phyloP scores from a whole-genome alignment of 345 rosid genomes.

The Camelina sativa region DNA sequence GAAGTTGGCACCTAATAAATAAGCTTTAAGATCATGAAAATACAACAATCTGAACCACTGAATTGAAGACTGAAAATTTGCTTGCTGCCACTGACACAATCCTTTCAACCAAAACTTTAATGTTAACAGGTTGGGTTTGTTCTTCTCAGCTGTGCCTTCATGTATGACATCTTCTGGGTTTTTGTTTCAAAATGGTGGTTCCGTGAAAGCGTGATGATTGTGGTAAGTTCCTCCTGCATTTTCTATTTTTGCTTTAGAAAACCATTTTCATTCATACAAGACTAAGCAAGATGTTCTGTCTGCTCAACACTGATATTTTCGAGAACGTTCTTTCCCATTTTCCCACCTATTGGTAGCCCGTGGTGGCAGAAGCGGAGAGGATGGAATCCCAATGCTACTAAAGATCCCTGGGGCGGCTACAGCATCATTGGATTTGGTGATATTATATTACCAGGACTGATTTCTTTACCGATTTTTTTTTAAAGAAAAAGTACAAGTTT shows the following conservation, averaged over 20 bases:
- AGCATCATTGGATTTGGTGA: slow-evolving; percentile 98
- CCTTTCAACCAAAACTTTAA: slow-evolving; percentile 17
- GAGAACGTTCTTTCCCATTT: slow-evolving; percentile 1
- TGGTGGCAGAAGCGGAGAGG: slow-evolving; percentile 93
- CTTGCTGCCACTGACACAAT: neutral
- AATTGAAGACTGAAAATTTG: neutral
- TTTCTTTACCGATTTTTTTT: too few relatives aligned
- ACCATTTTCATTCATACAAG: slow-evolving; percentile 24
- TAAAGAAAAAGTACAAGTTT: too few relatives aligned
- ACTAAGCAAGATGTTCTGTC: slow-evolving; percentile 5
- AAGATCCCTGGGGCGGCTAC: slow-evolving; percentile 99
- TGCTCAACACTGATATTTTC: slow-evolving; percentile 9
- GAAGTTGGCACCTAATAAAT: slow-evolving; percentile 19
- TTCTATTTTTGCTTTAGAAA: neutral
- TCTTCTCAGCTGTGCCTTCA: slow-evolving; percentile 91
- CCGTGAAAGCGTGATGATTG: slow-evolving; percentile 99
- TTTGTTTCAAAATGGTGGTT: slow-evolving; percentile 95
- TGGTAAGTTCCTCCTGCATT: slow-evolving; percentile 55
- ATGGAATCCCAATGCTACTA: slow-evolving; percentile 94
- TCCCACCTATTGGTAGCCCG: slow-evolving; percentile 78
- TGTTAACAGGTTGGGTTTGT: slow-evolving; percentile 86
- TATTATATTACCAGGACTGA: slow-evolving; percentile 88
- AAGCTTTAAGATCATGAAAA: slow-evolving; percentile 14
- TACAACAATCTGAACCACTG: neutral
- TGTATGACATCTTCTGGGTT: slow-evolving; percentile 99